Evolutionary conservation across 768 basidiomycete species (phyloP), one percentile per base, ranked within the genome.

Genomic region (Lentinula raphanica): DNA sequence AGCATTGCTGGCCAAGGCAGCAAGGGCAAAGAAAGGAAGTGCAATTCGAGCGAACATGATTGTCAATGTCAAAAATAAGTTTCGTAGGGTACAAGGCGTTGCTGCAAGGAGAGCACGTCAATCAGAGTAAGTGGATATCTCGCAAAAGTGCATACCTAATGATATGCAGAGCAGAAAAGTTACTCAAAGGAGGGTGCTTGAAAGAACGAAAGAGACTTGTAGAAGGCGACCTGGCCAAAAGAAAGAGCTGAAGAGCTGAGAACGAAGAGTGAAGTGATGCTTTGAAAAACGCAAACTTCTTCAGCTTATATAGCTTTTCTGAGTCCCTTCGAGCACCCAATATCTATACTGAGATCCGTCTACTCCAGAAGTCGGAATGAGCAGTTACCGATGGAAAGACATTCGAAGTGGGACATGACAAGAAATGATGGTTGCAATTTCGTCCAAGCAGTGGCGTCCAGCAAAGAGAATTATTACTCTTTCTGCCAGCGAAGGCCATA

Each of bases 31-130:
- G 42, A 69, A 65, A 54, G 63, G 63, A 64, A 71, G 62, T 54
- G 70, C 69, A 63, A 74, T 65, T 62, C 74, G 75, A 56, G 70
- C 66, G 65, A 77, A 74, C 76, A 76, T 75, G 65, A 64, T 69
- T 31, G 32, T 40, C 15, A 31, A n/a, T n/a, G n/a, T n/a, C n/a
- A n/a, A n/a, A 36, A 53, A 21, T 38, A 27, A 53, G 13, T 17
- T 13, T 38, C 51, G 42, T 44, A 21, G 42, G 11, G 19, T 23
- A 12, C 19, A 11, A 21, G 8, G 42, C 42, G 4, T 49, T 49
- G 23, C 12, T 28, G 5, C 5, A 29, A 31, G 17, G 19, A 28
- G 9, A 49, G 25, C 5, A 21, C 36, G 31, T 21, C 3, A 36
- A 7, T 7, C 8, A 35, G 11, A 3, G n/a, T 35, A n/a, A 1